Percentiles rank a stretch among this genome's conserved stretches.
These are phyloP conservation scores for Solanum lycopersicoides DNA, from an alignment of 257 asterid species.

Conservation along the genomic window DNA sequence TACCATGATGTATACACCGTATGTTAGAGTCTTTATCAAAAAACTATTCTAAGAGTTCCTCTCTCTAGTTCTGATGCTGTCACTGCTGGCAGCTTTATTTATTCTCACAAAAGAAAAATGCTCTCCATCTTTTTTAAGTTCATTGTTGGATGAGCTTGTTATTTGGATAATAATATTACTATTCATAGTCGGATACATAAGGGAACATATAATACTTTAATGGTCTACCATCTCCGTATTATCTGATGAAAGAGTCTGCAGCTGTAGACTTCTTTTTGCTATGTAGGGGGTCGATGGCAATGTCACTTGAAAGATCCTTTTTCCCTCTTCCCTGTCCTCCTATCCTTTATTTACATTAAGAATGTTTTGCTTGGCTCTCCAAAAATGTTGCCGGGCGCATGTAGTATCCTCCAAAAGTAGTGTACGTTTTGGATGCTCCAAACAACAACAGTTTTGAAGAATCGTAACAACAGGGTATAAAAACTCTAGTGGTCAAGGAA, in stretches of 20 bases:
- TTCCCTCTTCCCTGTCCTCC: not conserved
- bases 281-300: not conserved
- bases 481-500: not conserved
- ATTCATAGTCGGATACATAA: not conserved
- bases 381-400: not conserved
- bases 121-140: not conserved
- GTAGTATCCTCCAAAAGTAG: not conserved
- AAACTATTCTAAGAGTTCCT: not conserved
- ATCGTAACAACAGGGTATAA: not conserved
- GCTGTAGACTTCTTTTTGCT: not conserved
- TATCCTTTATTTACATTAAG: not conserved
- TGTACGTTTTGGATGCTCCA: not conserved
- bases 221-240: not conserved
- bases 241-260: not conserved
- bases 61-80: not conserved
- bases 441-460: not conserved
- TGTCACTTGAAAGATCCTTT: not conserved
- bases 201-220: not conserved
- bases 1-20: not conserved
- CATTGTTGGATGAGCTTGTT: not conserved
- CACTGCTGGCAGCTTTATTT: not conserved
- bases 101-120: not conserved
- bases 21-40: not conserved
- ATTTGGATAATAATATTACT: not conserved
- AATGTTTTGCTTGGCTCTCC: not conserved